Evolutionary conservation across 305 asterid genomes (phyloP).

Genomic region (Withania somnifera): DNA sequence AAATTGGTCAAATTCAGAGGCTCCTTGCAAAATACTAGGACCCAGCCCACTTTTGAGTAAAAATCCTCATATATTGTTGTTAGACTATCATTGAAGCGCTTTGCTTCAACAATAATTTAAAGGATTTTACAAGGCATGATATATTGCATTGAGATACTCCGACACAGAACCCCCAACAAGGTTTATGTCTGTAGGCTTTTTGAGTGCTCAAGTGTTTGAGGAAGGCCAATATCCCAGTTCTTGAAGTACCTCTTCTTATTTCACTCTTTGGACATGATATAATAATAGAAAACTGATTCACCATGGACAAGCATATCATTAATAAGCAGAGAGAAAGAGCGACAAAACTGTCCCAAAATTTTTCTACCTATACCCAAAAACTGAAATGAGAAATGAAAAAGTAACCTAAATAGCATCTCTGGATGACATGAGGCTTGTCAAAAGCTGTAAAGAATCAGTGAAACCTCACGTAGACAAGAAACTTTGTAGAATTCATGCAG

Average conservation of each 20-base stretch:
- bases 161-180: not conserved
- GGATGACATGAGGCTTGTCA: not conserved
- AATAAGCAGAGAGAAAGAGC: not conserved
- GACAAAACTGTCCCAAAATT: not conserved
- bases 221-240: no score
- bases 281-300: not conserved
- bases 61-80: not conserved
- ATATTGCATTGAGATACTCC: not conserved
- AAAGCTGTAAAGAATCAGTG: not conserved
- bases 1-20: not conserved
- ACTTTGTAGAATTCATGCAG: not conserved
- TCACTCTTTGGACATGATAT: not conserved
- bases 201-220: no score
- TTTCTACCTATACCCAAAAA: not conserved
- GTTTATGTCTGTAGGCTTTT: not conserved
- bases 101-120: not conserved
- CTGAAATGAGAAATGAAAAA: not conserved
- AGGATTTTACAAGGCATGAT: not conserved
- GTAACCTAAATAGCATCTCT: not conserved
- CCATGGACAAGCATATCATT: not conserved
- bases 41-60: not conserved
- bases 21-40: not conserved
- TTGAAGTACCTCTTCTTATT: no score
- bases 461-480: not conserved
- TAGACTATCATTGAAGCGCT: not conserved